Percentiles rank a stretch among this genome's conserved stretches.
These are phyloP conservation scores for Knufia fluminis DNA, from an alignment of 2,329 filamentous ascomycete species.

Conservation along the genomic window DNA sequence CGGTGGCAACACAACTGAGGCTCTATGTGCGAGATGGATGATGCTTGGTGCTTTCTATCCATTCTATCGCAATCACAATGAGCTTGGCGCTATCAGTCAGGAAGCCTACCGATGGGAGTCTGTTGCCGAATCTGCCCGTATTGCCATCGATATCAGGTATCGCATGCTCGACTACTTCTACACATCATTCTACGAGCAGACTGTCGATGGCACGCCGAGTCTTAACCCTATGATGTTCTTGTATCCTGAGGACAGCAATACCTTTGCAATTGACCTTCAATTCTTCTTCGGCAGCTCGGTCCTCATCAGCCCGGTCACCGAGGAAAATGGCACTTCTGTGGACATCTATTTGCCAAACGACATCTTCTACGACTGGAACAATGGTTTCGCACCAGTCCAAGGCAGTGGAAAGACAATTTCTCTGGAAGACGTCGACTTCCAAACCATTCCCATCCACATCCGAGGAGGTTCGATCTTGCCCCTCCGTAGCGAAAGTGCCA, in stretches of 20 bases:
- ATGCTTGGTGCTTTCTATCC: constrained; percentile 62
- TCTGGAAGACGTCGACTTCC: constrained; percentile 38
- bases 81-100: constrained; percentile 45
- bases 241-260: constrained; percentile 51
- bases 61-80: constrained; percentile 69
- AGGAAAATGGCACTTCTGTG: constrained; percentile 44
- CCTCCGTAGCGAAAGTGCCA: constrained; percentile 43
- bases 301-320: constrained; percentile 48
- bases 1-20: constrained; percentile 54
- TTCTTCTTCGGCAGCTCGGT: constrained; percentile 52
- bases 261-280: constrained; percentile 44
- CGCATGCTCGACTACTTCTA: constrained; percentile 71
- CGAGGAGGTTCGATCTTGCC: constrained; percentile 54
- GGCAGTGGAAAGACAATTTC: constrained; percentile 40
- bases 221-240: constrained; percentile 64
- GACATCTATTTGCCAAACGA: constrained; percentile 50
- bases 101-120: constrained; percentile 64
- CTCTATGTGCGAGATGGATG: constrained; percentile 68
- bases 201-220: constrained; percentile 52
- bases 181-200: constrained; percentile 57
- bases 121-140: constrained; percentile 55
- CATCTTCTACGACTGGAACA: constrained; percentile 53
- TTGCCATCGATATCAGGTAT: constrained; percentile 65
- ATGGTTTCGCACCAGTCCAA: constrained; percentile 33
- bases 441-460: constrained; percentile 54